These are phyloP conservation scores for Scheffersomyces illinoinensis DNA, from an alignment of 1,139 yeast species.

Conservation along the genomic window DNA sequence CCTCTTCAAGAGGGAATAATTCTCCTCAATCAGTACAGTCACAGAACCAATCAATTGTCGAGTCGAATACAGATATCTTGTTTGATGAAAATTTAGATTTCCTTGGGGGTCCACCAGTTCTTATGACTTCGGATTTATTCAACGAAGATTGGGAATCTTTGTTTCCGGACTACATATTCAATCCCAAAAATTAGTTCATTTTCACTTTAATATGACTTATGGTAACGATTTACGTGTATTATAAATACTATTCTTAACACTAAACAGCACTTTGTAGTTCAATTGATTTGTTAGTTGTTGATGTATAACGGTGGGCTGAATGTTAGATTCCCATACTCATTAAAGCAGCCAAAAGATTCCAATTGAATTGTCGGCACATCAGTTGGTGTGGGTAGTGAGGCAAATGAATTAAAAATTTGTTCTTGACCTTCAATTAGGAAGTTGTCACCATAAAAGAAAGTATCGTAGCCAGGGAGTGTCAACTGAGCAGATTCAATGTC, in stretches of 20 bases:
- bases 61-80: slow-evolving; percentile 22
- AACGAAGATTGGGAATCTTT: slow-evolving; percentile 53
- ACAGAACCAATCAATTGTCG: slow-evolving; percentile 12
- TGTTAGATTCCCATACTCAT: not conserved
- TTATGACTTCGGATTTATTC: slow-evolving; percentile 53
- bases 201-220: not conserved
- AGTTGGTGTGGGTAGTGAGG: not conserved
- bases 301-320: not conserved
- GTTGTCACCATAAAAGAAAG: not conserved
- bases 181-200: slow-evolving; percentile 8
- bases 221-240: not conserved
- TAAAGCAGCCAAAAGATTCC: not conserved
- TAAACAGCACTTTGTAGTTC: not conserved
- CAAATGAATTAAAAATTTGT: not conserved
- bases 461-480: not conserved
- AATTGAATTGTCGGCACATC: not conserved
- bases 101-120: slow-evolving; percentile 55
- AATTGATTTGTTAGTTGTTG: not conserved
- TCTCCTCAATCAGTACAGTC: not conserved
- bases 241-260: not conserved
- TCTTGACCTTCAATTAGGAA: not conserved
- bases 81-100: slow-evolving; percentile 35
- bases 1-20: not conserved
- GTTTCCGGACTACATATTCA: slow-evolving; percentile 41
- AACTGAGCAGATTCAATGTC: not conserved